These are phyloP conservation scores for Ensete glaucum DNA, from an alignment of 176 grass and related monocot species.

Conservation along the genomic window DNA sequence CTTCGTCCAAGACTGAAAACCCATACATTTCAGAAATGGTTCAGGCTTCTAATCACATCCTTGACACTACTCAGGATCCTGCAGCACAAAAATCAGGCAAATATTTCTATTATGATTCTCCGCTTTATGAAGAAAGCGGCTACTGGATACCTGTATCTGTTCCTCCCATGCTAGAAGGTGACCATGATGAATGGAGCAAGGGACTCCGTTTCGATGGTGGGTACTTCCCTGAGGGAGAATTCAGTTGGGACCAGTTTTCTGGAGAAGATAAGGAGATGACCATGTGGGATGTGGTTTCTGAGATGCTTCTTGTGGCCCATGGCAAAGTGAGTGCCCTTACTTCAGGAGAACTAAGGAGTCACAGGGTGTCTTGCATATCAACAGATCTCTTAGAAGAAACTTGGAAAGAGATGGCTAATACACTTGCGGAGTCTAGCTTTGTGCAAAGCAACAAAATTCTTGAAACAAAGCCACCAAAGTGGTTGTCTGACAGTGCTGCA, in stretches of 20 bases:
- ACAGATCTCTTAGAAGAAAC: conserved; percentile 49
- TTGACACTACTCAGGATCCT: neutral
- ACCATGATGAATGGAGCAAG: conserved; percentile 48
- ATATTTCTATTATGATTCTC: conserved; percentile 34
- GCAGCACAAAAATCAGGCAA: conserved; percentile 14
- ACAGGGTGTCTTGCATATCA: conserved; percentile 46
- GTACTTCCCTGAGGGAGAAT: conserved; percentile 53
- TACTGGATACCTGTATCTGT: conserved; percentile 73
- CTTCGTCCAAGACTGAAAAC: no score
- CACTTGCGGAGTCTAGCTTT: conserved; percentile 38
- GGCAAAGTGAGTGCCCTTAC: conserved; percentile 39
- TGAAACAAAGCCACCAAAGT: conserved; percentile 60
- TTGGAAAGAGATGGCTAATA: conserved; percentile 55
- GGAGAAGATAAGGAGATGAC: conserved; percentile 53
- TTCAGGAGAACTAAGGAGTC: conserved; percentile 37
- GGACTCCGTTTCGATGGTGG: conserved; percentile 39
- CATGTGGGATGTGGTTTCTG: conserved; percentile 75
- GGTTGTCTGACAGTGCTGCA: conserved; percentile 69
- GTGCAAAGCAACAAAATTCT: conserved; percentile 40
- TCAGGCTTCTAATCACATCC: no score
- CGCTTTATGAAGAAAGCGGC: conserved; percentile 49
- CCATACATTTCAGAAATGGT: no score
- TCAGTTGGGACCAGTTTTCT: conserved; percentile 48
- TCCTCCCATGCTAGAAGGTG: conserved; percentile 51
- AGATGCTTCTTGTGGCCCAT: conserved; percentile 46